phyloP scores from a whole-genome alignment of 495 filamentous ascomycete species.

The Penicillium ochrochloron region DNA sequence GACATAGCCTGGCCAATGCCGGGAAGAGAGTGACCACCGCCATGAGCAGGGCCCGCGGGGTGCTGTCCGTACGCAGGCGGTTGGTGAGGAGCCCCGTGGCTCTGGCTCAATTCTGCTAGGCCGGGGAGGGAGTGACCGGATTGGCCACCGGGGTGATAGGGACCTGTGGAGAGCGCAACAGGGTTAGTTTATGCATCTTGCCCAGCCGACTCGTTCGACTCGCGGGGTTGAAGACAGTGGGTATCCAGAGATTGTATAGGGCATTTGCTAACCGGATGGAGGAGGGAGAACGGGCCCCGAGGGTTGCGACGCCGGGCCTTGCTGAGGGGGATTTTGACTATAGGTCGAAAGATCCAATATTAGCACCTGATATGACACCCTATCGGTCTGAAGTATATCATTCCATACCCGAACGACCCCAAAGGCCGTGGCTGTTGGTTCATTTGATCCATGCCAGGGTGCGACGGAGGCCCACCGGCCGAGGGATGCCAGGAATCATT shows the following conservation, averaged over 20 bases:
- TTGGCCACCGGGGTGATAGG: conserved; percentile 50
- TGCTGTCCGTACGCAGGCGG: conserved; percentile 54
- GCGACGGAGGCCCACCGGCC: conserved; percentile 48
- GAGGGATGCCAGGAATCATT: conserved; percentile 55
- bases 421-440: conserved; percentile 51
- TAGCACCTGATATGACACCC: conserved; percentile 20
- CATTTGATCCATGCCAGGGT: conserved; percentile 53
- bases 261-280: conserved; percentile 49
- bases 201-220: background rate
- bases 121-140: conserved; percentile 57
- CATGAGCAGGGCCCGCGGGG: conserved; percentile 45
- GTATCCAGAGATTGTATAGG: conserved; percentile 5
- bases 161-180: conserved; percentile 35
- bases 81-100: conserved; percentile 53
- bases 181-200: conserved; percentile 29
- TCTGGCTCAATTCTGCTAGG: conserved; percentile 56
- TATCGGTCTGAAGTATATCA: background rate
- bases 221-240: background rate
- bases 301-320: conserved; percentile 52
- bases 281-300: conserved; percentile 55
- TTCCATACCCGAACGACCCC: conserved; percentile 50
- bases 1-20: conserved; percentile 57
- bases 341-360: conserved; percentile 17
- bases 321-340: conserved; percentile 54
- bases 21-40: conserved; percentile 54